Conservation (phyloP, 768 basidiomycete genomes). For the Lentinula guzmanii region DNA sequence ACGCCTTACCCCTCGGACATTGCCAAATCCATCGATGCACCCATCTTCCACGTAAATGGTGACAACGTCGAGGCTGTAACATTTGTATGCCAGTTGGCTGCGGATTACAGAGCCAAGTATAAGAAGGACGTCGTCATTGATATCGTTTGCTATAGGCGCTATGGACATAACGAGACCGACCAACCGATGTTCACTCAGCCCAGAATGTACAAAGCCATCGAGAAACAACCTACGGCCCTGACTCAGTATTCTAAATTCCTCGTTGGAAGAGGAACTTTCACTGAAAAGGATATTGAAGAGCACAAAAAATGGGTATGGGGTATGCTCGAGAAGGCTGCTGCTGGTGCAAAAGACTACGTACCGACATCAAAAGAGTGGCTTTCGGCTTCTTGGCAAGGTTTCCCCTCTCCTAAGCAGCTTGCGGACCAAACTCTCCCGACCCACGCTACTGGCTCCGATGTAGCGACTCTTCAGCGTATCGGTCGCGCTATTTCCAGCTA, state of each 20-base stretch:
- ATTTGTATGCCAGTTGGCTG: slow-evolving; percentile 96
- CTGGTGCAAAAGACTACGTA: slow-evolving; percentile 91
- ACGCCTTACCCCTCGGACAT: slow-evolving; percentile 98
- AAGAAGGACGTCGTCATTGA: slow-evolving; percentile 99
- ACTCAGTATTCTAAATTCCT: slow-evolving; percentile 91
- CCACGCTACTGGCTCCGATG: slow-evolving; percentile 77
- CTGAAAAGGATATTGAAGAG: slow-evolving; percentile 93
- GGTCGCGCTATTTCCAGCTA: slow-evolving; percentile 85
- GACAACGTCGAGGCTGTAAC: slow-evolving; percentile 98
- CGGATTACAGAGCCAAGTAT: slow-evolving; percentile 96
- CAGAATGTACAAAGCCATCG: slow-evolving; percentile 96
- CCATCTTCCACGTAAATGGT: slow-evolving; percentile 99
- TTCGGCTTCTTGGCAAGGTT: slow-evolving; percentile 95
- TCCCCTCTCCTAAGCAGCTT: slow-evolving; percentile 94
- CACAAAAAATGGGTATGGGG: slow-evolving; percentile 99
- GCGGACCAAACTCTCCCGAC: slow-evolving; percentile 91
- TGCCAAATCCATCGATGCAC: slow-evolving; percentile 96
- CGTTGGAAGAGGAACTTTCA: slow-evolving; percentile 87
- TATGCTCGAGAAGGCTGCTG: slow-evolving; percentile 95
- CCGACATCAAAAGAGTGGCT: slow-evolving; percentile 96
- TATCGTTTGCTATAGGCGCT: slow-evolving; percentile 96
- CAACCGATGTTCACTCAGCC: slow-evolving; percentile 99
- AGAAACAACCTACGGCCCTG: slow-evolving; percentile 87
- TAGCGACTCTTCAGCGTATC: slow-evolving; percentile 71
- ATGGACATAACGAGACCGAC: slow-evolving; percentile 99